phyloP scores from a whole-genome alignment of 1,284 basidiomycete genomes.

The Tilletiopsis washingtonensis region DNA sequence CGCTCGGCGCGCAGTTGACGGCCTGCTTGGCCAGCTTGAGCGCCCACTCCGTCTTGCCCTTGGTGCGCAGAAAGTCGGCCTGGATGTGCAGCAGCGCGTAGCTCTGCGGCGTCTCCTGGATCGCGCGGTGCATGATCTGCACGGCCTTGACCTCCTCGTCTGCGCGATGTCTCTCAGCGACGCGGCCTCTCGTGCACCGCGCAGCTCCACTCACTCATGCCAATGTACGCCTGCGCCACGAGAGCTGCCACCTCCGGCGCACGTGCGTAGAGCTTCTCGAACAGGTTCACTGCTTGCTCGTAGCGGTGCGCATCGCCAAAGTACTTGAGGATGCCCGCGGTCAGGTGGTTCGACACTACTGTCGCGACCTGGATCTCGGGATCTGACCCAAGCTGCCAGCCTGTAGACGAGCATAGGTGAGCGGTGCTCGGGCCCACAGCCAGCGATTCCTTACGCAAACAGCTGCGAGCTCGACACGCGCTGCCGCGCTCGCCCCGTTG shows the following conservation, averaged over 20 bases:
- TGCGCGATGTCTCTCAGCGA: no score
- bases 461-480: no score
- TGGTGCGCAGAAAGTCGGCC: slow-evolving; percentile 82
- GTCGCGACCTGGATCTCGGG: slow-evolving; percentile 98
- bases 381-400: slow-evolving; percentile 97
- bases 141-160: slow-evolving; percentile 91
- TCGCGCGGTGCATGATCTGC: slow-evolving; percentile 78
- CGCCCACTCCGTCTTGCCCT: slow-evolving; percentile 68
- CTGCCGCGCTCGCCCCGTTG: no score
- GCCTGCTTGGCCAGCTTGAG: slow-evolving; percentile 82
- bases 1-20: slow-evolving; percentile 93
- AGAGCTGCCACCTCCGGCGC: slow-evolving; percentile 87
- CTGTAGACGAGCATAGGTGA: neutral
- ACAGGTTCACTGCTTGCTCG: slow-evolving; percentile 81
- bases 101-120: slow-evolving; percentile 76
- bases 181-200: no score
- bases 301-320: slow-evolving; percentile 85
- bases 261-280: slow-evolving; percentile 75
- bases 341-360: slow-evolving; percentile 92
- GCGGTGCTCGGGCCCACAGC: no score
- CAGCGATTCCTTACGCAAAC: no score
- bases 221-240: slow-evolving; percentile 82
- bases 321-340: slow-evolving; percentile 90
- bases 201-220: slow-evolving; percentile 70
- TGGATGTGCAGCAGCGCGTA: slow-evolving; percentile 91